These are phyloP conservation scores for Stentor roeselii DNA, from an alignment of 73 alveolate genomes.

Conservation along the genomic window DNA sequence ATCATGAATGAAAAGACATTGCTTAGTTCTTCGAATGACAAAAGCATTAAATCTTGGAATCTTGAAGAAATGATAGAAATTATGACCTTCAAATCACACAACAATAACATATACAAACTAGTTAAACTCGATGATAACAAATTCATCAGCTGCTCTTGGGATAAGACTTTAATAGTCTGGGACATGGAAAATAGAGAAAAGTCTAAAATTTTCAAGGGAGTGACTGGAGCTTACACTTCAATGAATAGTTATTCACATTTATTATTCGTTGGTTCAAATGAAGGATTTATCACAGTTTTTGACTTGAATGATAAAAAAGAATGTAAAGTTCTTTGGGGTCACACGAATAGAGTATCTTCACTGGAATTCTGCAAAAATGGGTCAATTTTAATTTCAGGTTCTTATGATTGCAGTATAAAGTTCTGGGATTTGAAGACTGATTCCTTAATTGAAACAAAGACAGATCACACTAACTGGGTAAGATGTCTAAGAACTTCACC, in stretches of 20 bases:
- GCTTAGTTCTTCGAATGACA: not conserved
- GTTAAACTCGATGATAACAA: not conserved
- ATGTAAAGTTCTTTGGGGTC: slow-evolving; percentile 91
- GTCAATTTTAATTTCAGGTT: slow-evolving; percentile 80
- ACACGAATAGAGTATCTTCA: slow-evolving; percentile 80
- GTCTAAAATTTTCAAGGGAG: not conserved
- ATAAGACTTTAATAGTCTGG: not conserved
- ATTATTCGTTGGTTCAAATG: too few species aligned
- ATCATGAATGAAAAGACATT: not conserved
- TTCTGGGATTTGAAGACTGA: too few species aligned
- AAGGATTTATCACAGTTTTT: slow-evolving; percentile 90
- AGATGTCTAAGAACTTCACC: not conserved
- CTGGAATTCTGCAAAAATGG: slow-evolving; percentile 90
- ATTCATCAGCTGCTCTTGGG: not conserved
- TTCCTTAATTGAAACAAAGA: too few species aligned
- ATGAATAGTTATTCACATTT: too few species aligned
- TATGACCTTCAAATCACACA: not conserved
- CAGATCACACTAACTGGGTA: not conserved
- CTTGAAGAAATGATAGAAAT: not conserved
- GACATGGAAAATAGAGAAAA: too few species aligned
- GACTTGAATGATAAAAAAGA: slow-evolving; percentile 85
- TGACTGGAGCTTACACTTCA: too few species aligned
- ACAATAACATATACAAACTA: too few species aligned
- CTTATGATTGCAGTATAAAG: slow-evolving; percentile 91
- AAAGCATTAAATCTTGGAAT: not conserved